Conservation (phyloP, 257 asterid species). For the Handroanthus guayacan region DNA sequence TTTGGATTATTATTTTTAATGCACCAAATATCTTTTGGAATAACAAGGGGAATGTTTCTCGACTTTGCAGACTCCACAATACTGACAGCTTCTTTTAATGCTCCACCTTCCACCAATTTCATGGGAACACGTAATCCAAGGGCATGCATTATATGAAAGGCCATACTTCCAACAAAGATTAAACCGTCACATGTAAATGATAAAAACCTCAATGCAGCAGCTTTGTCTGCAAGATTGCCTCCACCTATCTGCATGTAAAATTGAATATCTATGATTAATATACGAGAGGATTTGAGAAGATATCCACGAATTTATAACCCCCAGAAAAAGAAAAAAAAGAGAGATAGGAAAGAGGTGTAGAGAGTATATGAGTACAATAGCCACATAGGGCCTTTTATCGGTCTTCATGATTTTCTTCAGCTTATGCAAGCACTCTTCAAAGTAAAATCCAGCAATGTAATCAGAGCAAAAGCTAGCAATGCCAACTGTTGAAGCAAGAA, state of each 20-base stretch:
- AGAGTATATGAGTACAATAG: constrained; percentile 66
- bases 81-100: constrained; percentile 56
- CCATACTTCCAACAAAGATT: constrained; percentile 81
- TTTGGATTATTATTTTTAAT: constrained; percentile 40
- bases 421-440: constrained; percentile 69
- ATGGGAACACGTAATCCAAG: constrained; percentile 68
- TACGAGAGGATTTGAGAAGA: constrained; percentile 18
- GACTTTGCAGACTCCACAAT: constrained; percentile 67
- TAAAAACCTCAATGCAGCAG: constrained; percentile 64
- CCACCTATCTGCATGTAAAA: constrained; percentile 77
- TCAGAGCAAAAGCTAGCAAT: constrained; percentile 71
- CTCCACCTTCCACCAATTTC: constrained; percentile 62
- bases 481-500: constrained; percentile 93
- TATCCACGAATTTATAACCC: not conserved
- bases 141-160: constrained; percentile 85
- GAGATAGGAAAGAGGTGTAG: not conserved
- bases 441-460: constrained; percentile 80
- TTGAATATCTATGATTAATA: constrained; percentile 30
- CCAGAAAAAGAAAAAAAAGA: too few relatives aligned
- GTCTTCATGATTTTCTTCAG: constrained; percentile 61
- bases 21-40: constrained; percentile 89
- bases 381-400: constrained; percentile 64
- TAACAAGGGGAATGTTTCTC: constrained; percentile 60
- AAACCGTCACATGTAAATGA: constrained; percentile 81
- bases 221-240: constrained; percentile 71